Evolutionary conservation across 2,329 filamentous ascomycete species (phyloP).

Genomic region (Drechslerella stenobrocha): DNA sequence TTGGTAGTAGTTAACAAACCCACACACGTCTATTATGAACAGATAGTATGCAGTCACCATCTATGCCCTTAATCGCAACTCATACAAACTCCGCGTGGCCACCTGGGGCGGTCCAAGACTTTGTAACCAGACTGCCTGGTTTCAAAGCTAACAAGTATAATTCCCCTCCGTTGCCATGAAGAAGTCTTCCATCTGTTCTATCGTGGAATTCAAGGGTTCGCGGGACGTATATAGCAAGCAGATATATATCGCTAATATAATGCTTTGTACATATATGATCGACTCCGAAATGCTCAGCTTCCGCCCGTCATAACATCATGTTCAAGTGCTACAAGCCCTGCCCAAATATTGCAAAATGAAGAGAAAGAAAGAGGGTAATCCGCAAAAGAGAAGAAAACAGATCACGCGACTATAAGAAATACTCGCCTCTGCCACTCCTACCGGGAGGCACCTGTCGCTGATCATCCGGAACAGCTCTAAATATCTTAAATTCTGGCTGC

Average conservation of each 20-base stretch:
- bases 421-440: slow-evolving; percentile 68
- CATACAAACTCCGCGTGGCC: no score
- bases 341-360: slow-evolving; percentile 7
- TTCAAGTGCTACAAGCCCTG: neutral
- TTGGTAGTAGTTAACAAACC: slow-evolving; percentile 18
- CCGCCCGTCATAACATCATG: neutral
- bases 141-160: no score
- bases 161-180: no score
- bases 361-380: slow-evolving; percentile 7
- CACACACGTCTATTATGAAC: neutral
- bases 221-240: slow-evolving; percentile 3
- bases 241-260: slow-evolving; percentile 31
- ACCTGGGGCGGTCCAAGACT: no score
- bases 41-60: neutral
- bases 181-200: no score
- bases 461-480: slow-evolving; percentile 84
- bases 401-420: slow-evolving; percentile 63
- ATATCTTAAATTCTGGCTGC: slow-evolving; percentile 88
- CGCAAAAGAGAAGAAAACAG: no score
- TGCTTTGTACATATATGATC: slow-evolving; percentile 35
- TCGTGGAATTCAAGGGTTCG: neutral
- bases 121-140: no score
- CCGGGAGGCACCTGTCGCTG: slow-evolving; percentile 76
- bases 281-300: neutral
- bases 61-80: no score